Base-by-base conservation (phyloP, 352 stramenopile genomes). In the Phytophthora capsici region DNA sequence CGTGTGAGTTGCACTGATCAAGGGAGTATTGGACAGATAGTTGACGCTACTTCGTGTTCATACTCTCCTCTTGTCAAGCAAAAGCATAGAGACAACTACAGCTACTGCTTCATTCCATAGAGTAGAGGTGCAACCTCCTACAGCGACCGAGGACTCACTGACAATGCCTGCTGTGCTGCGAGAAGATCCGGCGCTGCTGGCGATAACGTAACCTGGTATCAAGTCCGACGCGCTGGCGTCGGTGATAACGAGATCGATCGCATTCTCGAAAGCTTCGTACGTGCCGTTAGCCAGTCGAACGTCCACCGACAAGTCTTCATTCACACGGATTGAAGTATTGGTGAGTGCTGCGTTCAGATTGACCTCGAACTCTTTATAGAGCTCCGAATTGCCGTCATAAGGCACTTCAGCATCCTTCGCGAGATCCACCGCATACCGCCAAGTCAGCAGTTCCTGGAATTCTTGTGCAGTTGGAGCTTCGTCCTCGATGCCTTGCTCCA, bases 351-450 rank as follows among this genome's bases (percentile, higher is more conserved):
- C 48, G n/a, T 72, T 38, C 19, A 89, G 32, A 44, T 80, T 77
- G 40, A 54, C 51, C 19, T 86, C 72, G 22, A 86, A 89, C 30
- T 78, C 53, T 0, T 69, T 54, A 38, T 80, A 86, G 8, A 84
- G 71, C 36, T 73, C 60, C 19, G 80, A 86, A 37, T 52, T 64
- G 41, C 60, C 59, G 38, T 86, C 80, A 40, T 78, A 75, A 20
- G 78, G 78, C 19, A 78, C 57, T 8, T 63, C 64, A 6, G 61
- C 70, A 41, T 66, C 46, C 23, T 82, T 62, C 6, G 80, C 78
- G 7, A 82, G 58, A 44, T 89, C 78, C n/a, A 84, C 74, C 48
- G 57, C 45, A 36, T 85, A 80, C 23, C 77, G 66, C 80, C 80
- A 89, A 26, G 63, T 28, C 50, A 89, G 55, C 14, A 88, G 74